Base-by-base conservation (phyloP, 2,329 filamentous ascomycete species). In the Colletotrichum gloeosporioides region DNA sequence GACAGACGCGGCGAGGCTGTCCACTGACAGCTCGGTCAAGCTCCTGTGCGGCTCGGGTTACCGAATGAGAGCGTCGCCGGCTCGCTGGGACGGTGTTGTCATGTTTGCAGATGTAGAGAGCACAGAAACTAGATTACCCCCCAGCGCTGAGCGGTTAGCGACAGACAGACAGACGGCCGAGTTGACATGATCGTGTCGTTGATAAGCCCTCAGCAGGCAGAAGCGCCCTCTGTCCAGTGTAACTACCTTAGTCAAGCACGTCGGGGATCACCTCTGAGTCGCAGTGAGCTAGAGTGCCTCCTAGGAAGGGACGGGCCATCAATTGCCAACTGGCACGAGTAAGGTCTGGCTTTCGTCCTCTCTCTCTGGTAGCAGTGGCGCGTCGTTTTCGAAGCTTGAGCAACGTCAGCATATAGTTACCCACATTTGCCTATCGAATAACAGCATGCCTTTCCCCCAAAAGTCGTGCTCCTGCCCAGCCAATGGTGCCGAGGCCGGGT, bases 371-470 rank as follows among this genome's bases (percentile, higher is more conserved):
- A 55, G 13, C 59, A 27, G 25, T 57, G 59, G 69, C 55, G 70
- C 44, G 27, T 75, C 69, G 65, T 49, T 34, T 59, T 59, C 63
- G 32, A 63, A 44, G 8, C 18, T 63, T 29, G 63, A 73, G 69
- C 39, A 31, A 68, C 63, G 63, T 64, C 69, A 73, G 69, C 73
- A 73, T 67, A 73, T 68, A 73, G 73, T 68, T 34, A 59, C 57
- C 73, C 73, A 55, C 63, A 55, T 31, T 57, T 57, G 63, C 73
- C 44, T 64, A 32, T 68, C 55, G 29, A 62, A 70, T 1, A 62
- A 63, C 44, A 13, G 15, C 10, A 70, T 36, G 36, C 32, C 12
- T 59, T n/a, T 9, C 31, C 27, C 29, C 59, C 31, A 3, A 22
- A 59, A 6, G 15, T 59, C 59, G 15, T 32, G 10, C 29, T n/a